Evolutionary conservation across 257 asterid genomes (phyloP).

Genomic region (Cruciata laevipes): DNA sequence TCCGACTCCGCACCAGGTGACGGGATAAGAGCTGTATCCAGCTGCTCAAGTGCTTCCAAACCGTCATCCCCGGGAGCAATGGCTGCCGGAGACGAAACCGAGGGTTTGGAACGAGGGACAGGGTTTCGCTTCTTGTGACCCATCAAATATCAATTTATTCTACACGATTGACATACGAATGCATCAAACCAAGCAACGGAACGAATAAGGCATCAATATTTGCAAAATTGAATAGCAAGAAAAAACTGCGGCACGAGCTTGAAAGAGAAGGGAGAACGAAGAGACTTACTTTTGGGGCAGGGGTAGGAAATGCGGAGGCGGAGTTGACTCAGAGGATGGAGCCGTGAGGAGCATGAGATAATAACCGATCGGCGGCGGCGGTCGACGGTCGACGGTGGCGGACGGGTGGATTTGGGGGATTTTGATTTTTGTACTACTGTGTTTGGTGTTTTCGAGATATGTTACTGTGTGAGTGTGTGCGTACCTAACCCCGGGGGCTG

Average conservation of each 20-base stretch:
- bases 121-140: constrained; percentile 46
- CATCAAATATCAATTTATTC: constrained; percentile 19
- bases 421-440: neutral
- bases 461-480: neutral
- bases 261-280: constrained; percentile 3
- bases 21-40: neutral
- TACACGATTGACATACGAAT: constrained; percentile 17
- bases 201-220: neutral
- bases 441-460: neutral
- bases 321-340: constrained; percentile 10
- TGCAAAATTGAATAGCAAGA: neutral
- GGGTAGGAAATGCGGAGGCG: constrained; percentile 14
- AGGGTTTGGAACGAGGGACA: constrained; percentile 40
- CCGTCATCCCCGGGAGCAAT: constrained; percentile 3
- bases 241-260: neutral
- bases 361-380: constrained; percentile 12
- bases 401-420: constrained; percentile 4
- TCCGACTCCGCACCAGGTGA: constrained; percentile 8
- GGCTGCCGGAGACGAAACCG: constrained; percentile 21
- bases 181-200: neutral
- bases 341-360: constrained; percentile 2
- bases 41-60: neutral
- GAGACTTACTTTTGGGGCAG: constrained; percentile 18
- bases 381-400: neutral
- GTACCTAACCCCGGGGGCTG: constrained; percentile 21